Evolutionary conservation across 2,329 filamentous ascomycete species (phyloP).

Genomic region (Colletotrichum costaricense): DNA sequence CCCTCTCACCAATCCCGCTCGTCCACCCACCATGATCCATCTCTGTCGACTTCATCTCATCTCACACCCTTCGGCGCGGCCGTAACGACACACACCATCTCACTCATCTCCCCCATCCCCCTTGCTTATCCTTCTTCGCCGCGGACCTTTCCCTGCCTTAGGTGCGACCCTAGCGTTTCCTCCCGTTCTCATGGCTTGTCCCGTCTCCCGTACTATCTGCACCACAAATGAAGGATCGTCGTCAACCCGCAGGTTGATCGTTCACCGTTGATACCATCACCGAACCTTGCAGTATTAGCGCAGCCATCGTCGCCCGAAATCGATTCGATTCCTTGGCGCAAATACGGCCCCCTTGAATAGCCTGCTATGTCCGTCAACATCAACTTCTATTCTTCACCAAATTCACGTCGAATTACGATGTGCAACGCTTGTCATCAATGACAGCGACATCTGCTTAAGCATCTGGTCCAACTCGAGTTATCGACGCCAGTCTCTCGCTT

Average conservation of each 20-base stretch:
- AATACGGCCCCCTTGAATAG: not conserved
- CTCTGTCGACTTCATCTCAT: slow-evolving; percentile 12
- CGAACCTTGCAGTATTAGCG: slow-evolving; percentile 34
- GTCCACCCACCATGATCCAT: not conserved
- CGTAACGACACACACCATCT: slow-evolving; percentile 5
- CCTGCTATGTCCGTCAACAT: not conserved
- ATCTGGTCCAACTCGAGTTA: not conserved
- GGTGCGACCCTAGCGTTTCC: slow-evolving; percentile 19
- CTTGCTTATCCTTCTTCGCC: slow-evolving; percentile 8
- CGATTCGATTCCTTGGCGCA: slow-evolving; percentile 13
- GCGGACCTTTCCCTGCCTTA: not conserved
- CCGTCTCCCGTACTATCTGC: slow-evolving; percentile 28
- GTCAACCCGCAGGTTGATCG: slow-evolving; percentile 33
- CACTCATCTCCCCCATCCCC: not conserved
- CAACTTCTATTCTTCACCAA: not conserved
- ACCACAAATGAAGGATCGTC: slow-evolving; percentile 34
- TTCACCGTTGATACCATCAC: slow-evolving; percentile 33
- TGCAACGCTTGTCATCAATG: slow-evolving; percentile 27
- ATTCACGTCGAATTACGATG: slow-evolving; percentile 8
- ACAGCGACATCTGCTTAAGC: slow-evolving; percentile 16
- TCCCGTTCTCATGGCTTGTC: slow-evolving; percentile 7
- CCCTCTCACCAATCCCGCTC: not conserved
- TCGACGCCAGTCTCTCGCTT: slow-evolving; percentile 12
- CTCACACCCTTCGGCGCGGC: slow-evolving; percentile 20
- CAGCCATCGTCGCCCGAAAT: slow-evolving; percentile 23